phyloP scores from a whole-genome alignment of 2,329 filamentous ascomycete species.

The Pseudogymnoascus sp. region DNA sequence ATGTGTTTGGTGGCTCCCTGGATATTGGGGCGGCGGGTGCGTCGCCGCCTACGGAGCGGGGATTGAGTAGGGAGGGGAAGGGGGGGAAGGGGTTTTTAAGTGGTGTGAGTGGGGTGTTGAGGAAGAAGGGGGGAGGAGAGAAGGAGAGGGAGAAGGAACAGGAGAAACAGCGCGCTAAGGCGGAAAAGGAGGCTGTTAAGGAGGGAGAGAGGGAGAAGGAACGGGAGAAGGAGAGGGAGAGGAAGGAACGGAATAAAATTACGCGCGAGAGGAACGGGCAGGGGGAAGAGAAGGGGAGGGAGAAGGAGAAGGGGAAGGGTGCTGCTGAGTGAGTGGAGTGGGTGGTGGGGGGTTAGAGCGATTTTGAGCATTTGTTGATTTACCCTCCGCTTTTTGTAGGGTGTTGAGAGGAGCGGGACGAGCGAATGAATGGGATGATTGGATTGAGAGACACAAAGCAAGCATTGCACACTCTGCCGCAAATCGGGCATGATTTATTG shows the following conservation, averaged over 20 bases:
- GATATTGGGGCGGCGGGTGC: conserved; percentile 8
- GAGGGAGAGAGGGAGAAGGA: background rate
- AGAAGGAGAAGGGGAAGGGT: conserved; percentile 9
- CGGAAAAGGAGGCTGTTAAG: conserved; percentile 18
- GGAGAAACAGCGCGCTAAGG: conserved; percentile 11
- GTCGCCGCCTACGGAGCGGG: conserved; percentile 22
- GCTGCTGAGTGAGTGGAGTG: too few relatives aligned
- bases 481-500: too few relatives aligned
- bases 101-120: conserved; percentile 13
- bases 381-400: too few relatives aligned
- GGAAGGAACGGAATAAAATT: background rate
- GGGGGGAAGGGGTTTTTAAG: conserved; percentile 24
- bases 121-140: background rate
- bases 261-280: background rate
- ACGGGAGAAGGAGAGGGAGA: background rate
- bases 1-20: background rate
- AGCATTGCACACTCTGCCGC: too few relatives aligned
- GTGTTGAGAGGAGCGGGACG: too few relatives aligned
- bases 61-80: conserved; percentile 25
- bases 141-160: background rate
- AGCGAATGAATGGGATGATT: too few relatives aligned
- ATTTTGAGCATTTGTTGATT: too few relatives aligned
- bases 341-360: too few relatives aligned
- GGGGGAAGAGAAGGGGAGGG: background rate
- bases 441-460: too few relatives aligned